Percentiles rank a stretch among this genome's conserved stretches.
Conservation (phyloP, 1,139 yeast genomes). For the Blastobotrys elegans region DNA sequence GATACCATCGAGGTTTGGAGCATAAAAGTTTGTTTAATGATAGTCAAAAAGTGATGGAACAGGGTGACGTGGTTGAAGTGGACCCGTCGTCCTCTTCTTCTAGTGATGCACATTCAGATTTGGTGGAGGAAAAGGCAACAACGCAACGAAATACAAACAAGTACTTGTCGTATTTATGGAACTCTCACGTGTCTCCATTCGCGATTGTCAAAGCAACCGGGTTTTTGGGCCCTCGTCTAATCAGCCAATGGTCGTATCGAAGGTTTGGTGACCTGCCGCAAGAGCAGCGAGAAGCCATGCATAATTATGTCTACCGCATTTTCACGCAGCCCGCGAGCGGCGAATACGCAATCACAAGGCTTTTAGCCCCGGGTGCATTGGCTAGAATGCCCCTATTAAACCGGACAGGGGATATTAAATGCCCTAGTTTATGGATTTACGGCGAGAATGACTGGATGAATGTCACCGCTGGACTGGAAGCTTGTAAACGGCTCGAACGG, state of each 20-base stretch:
- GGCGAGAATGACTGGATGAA: constrained; percentile 91
- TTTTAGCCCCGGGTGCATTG: constrained; percentile 65
- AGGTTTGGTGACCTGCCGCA: constrained; percentile 32
- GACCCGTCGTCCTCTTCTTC: constrained; percentile 2
- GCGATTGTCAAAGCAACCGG: constrained; percentile 32
- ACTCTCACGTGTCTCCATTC: constrained; percentile 36
- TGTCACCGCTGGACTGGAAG: constrained; percentile 59
- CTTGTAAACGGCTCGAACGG: constrained; percentile 34
- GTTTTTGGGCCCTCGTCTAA: constrained; percentile 36
- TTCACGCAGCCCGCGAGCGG: constrained; percentile 57
- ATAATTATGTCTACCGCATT: constrained; percentile 55
- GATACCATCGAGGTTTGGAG: constrained; percentile 26
- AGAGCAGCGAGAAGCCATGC: constrained; percentile 33
- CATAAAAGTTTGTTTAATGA: constrained; percentile 15
- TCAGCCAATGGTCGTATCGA: constrained; percentile 36
- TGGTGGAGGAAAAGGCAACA: constrained; percentile 14
- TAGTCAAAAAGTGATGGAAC: constrained; percentile 7
- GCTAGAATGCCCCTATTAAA: constrained; percentile 71
- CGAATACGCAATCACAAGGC: constrained; percentile 56
- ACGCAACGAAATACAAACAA: constrained; percentile 12
- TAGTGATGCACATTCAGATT: constrained; percentile 6
- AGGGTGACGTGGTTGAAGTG: constrained; percentile 12
- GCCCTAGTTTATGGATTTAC: constrained; percentile 51
- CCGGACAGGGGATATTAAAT: constrained; percentile 37
- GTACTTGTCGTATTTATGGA: constrained; percentile 32